These are phyloP conservation scores for Plasmodium gaboni DNA, from an alignment of 169 alveolate genomes.

Conservation along the genomic window DNA sequence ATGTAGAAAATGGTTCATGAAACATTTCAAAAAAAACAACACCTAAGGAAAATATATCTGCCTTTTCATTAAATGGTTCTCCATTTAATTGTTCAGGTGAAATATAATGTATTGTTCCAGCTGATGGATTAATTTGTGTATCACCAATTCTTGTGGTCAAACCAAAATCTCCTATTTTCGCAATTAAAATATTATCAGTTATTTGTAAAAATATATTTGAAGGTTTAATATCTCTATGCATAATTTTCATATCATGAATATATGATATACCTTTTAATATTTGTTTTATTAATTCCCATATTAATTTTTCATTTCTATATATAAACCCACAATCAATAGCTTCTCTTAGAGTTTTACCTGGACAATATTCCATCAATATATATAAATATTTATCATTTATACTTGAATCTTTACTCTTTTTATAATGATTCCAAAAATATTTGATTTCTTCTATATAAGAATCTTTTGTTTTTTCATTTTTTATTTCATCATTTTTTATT, in stretches of 20 bases:
- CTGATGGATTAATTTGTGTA: constrained; percentile 77
- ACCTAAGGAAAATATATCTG: constrained; percentile 88
- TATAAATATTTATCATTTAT: constrained; percentile 83
- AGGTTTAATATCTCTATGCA: constrained; percentile 90
- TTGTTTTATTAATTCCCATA: constrained; percentile 86
- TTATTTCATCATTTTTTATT: constrained; percentile 12
- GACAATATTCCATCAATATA: constrained; percentile 90
- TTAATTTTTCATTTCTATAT: constrained; percentile 80
- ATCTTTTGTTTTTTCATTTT: constrained; percentile 7
- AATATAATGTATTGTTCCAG: constrained; percentile 89
- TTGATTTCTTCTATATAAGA: constrained; percentile 58
- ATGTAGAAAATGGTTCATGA: constrained; percentile 87
- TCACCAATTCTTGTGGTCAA: constrained; percentile 85
- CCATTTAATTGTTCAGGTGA: constrained; percentile 90
- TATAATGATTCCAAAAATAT: constrained; percentile 15
- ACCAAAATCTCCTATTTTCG: constrained; percentile 90
- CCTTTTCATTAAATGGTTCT: constrained; percentile 86
- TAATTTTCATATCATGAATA: constrained; percentile 89
- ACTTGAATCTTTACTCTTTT: constrained; percentile 52
- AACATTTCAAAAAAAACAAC: constrained; percentile 91
- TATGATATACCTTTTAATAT: constrained; percentile 88
- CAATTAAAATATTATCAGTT: constrained; percentile 79
- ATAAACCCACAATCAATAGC: constrained; percentile 83
- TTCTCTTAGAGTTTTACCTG: constrained; percentile 85
- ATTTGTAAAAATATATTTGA: constrained; percentile 88